Percentiles rank a stretch among this genome's conserved stretches.
Conservation (phyloP, 2,329 filamentous ascomycete genomes). For the Pseudogymnoascus sp. region DNA sequence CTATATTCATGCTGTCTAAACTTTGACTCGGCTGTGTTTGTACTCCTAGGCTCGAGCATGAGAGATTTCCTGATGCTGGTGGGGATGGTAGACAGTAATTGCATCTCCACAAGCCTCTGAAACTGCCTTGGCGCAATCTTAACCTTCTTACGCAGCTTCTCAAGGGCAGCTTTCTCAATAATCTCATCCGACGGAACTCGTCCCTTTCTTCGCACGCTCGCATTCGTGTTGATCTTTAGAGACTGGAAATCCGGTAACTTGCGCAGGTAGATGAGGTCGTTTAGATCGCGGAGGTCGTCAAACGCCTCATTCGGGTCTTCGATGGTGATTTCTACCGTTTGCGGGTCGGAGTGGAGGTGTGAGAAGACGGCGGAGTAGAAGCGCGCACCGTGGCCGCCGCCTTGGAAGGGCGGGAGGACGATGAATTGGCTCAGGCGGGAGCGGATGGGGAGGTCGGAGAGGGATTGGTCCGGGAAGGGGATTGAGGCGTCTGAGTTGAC, state of each 20-base stretch:
- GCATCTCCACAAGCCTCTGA: conserved; percentile 65
- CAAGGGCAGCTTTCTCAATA: conserved; percentile 48
- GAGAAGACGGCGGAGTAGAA: conserved; percentile 77
- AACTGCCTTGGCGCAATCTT: conserved; percentile 78
- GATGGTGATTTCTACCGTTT: conserved; percentile 77
- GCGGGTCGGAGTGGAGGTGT: conserved; percentile 56
- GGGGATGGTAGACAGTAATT: conserved; percentile 56
- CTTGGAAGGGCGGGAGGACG: conserved; percentile 80
- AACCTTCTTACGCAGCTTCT: conserved; percentile 48
- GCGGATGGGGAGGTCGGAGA: conserved; percentile 62
- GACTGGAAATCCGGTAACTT: conserved; percentile 48
- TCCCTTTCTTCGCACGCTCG: conserved; percentile 43
- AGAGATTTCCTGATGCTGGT: conserved; percentile 46
- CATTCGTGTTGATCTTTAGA: conserved; percentile 46
- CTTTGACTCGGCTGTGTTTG: conserved; percentile 37
- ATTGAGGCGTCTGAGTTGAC: conserved; percentile 34
- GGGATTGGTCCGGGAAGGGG: conserved; percentile 28
- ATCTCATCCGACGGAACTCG: conserved; percentile 44
- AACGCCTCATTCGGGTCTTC: conserved; percentile 90
- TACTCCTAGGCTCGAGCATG: conserved; percentile 33
- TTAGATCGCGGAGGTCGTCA: conserved; percentile 69
- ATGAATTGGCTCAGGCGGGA: conserved; percentile 89
- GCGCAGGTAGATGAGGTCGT: conserved; percentile 61
- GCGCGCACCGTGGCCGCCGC: conserved; percentile 66
- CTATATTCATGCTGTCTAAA: conserved; percentile 55